Conservation (phyloP, 352 stramenopile species). For the Stramenopiles sp. region DNA sequence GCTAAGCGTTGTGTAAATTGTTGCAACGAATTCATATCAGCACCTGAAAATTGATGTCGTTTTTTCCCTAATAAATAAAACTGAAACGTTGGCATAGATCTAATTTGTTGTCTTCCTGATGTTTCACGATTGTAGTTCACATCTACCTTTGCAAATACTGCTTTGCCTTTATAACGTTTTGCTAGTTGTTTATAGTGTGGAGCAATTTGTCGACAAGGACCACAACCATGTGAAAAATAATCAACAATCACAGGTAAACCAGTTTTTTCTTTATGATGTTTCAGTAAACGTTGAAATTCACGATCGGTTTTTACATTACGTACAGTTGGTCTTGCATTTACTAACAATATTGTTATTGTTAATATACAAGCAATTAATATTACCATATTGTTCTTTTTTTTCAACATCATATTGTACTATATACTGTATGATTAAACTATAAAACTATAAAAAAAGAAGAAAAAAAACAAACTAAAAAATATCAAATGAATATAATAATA, state of each 20-base stretch:
- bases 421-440: no score
- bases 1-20: conserved; percentile 31
- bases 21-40: conserved; percentile 32
- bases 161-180: conserved; percentile 30
- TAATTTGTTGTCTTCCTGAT: conserved; percentile 27
- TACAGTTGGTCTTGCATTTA: conserved; percentile 30
- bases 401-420: no score
- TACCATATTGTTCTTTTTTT: no score
- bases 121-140: conserved; percentile 26
- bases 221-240: conserved; percentile 38
- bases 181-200: conserved; percentile 47
- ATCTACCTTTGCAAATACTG: conserved; percentile 51
- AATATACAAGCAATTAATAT: no score
- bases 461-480: no score
- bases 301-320: conserved; percentile 33
- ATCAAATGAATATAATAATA: no score
- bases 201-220: conserved; percentile 46
- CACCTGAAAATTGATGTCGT: conserved; percentile 34
- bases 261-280: conserved; percentile 38
- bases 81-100: conserved; percentile 42
- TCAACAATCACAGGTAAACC: conserved; percentile 48
- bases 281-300: conserved; percentile 41
- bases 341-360: no score
- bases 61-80: conserved; percentile 39
- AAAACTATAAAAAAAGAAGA: no score